Evolutionary conservation across 2,329 filamentous ascomycete species (phyloP).

Genomic region (Beauveria scarabaeidicola): DNA sequence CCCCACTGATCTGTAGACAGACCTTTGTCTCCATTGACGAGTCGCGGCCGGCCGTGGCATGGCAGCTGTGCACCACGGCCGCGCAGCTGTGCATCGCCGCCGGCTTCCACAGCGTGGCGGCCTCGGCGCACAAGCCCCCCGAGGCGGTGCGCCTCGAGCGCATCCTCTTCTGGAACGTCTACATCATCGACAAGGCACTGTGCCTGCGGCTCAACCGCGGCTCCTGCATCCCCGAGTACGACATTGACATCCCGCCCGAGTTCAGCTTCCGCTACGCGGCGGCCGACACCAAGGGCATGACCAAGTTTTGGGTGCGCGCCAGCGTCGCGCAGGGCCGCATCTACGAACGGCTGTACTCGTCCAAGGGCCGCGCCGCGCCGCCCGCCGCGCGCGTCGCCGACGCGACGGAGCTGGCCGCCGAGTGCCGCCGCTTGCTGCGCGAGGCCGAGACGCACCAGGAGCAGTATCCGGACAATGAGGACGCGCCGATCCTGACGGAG

Average conservation of each 20-base stretch:
- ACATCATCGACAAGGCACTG: constrained; percentile 50
- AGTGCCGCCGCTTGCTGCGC: constrained; percentile 28
- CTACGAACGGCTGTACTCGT: constrained; percentile 47
- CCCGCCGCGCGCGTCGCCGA: constrained; percentile 30
- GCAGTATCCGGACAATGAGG: constrained; percentile 29
- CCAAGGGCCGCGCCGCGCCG: constrained; percentile 32
- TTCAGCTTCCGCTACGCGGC: constrained; percentile 33
- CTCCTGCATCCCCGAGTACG: constrained; percentile 49
- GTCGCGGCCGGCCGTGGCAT: constrained; percentile 53
- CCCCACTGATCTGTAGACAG: constrained; percentile 24
- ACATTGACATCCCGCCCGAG: constrained; percentile 42
- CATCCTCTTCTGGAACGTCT: constrained; percentile 41
- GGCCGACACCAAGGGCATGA: constrained; percentile 24
- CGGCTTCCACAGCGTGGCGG: constrained; percentile 46
- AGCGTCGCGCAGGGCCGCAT: constrained; percentile 49
- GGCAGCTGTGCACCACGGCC: constrained; percentile 52
- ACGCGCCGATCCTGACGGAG: constrained; percentile 31
- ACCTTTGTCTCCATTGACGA: constrained; percentile 52
- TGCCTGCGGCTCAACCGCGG: constrained; percentile 51
- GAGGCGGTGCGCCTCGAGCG: constrained; percentile 28
- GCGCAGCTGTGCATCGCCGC: constrained; percentile 53
- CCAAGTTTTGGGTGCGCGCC: constrained; percentile 45
- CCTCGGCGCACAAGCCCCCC: constrained; percentile 24
- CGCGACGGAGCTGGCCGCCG: constrained; percentile 30
- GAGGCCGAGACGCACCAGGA: constrained; percentile 26